Base-by-base conservation (phyloP, 306 rosid genomes). In the Begonia peltatifolia region DNA sequence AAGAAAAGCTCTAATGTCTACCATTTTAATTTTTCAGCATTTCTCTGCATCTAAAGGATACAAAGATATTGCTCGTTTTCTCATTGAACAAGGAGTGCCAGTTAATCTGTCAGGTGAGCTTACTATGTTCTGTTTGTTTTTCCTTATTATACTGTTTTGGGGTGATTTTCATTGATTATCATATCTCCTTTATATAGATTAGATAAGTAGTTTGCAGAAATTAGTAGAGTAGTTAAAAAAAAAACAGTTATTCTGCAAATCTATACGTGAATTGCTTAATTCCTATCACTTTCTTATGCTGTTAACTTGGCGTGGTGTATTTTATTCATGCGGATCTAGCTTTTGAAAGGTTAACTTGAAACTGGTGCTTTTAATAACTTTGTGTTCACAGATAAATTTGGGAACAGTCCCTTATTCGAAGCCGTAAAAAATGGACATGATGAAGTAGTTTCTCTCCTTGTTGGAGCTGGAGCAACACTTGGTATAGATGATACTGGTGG, bases 371-470 rank as follows among this genome's bases (percentile, higher is more conserved):
- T 61, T 57, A 48, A 59, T 41, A 14, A 52, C 49, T 18, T 22
- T 48, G 46, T 73, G 38, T 53, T 10, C 22, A 44, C 49, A 83
- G 93, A 79, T 66, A 83, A 79, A 46, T 83, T 66, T 61, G 93
- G 87, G 51, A 68, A 47, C 66, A 71, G 81, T 66, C 81, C 86
- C 42, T 82, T 82, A 64, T 73, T 79, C 41, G 84, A 83, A 66
- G 83, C 92, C 62, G 61, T 82, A 43, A 78, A 79, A 66, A 73
- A 73, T 51, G 77, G 77, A 63, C 79, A 82, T 9, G 83, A 73
- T 63, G 64, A 63, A 58, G 75, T 76, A 47, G 77, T 66, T 47
- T 73, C 74, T 47, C 22, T 74, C 63, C 86, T 82, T 12, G 50
- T 60, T 25, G 61, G 68, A 47, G 81, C 66, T 10, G 86, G 83